Evolutionary conservation across 768 basidiomycete species (phyloP).

Genomic region (Tylopilus balloui): DNA sequence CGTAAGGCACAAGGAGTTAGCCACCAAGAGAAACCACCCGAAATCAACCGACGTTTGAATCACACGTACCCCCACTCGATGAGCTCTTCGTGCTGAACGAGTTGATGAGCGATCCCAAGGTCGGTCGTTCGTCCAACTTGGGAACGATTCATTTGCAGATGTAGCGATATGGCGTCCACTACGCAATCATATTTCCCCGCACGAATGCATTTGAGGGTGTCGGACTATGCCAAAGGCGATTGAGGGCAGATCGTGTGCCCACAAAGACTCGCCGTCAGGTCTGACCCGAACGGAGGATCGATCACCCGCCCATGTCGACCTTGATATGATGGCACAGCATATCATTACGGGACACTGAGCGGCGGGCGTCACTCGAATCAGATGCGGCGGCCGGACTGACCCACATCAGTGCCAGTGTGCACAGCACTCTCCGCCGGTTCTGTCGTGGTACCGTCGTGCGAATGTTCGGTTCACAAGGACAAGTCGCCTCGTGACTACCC

Average conservation of each 20-base stretch:
- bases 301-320: slow-evolving; percentile 2
- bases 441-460: background rate
- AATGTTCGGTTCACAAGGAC: background rate
- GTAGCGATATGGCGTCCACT: background rate
- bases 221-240: background rate
- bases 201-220: background rate
- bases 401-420: background rate
- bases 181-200: background rate
- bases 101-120: background rate
- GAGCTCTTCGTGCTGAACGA: background rate
- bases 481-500: background rate
- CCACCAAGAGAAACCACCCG: background rate
- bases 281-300: background rate
- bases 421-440: background rate
- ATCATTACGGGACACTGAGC: background rate
- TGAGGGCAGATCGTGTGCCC: background rate
- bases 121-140: background rate
- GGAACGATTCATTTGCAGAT: background rate
- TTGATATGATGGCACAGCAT: too few species aligned
- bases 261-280: background rate
- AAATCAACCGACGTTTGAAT: background rate
- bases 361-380: background rate
- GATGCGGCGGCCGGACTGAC: background rate
- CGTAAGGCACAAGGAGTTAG: too few species aligned
- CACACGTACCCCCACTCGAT: too few species aligned